phyloP scores from a whole-genome alignment of 2,329 filamentous ascomycete species.

The Stagonosporopsis chrysanthemi region DNA sequence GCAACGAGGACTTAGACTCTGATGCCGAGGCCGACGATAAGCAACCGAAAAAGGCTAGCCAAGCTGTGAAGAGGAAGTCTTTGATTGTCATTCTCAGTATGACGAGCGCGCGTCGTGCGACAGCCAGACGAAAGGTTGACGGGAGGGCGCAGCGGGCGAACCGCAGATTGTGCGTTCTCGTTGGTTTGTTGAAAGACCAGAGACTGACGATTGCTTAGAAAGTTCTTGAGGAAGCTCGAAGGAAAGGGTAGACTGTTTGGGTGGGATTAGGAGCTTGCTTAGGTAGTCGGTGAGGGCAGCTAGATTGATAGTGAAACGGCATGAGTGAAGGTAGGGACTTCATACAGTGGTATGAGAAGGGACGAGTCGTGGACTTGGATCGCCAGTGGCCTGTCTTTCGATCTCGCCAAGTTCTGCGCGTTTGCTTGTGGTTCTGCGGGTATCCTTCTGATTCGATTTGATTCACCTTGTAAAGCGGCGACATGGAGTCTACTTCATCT shows the following conservation, averaged over 20 bases:
- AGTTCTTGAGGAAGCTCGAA: constrained; percentile 2
- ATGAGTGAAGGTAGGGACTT: not conserved
- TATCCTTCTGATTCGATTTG: not conserved
- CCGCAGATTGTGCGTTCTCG: not conserved
- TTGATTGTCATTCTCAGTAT: not conserved
- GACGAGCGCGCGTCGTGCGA: not conserved
- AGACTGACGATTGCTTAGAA: not conserved
- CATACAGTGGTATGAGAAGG: not conserved
- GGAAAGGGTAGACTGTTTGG: not conserved
- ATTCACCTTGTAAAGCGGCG: not conserved
- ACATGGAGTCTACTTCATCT: not conserved
- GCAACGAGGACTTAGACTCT: not conserved
- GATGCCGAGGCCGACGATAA: not conserved
- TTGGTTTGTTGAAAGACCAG: not conserved
- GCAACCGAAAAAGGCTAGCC: not conserved
- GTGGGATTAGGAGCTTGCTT: constrained; percentile 1
- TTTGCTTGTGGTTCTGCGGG: constrained; percentile 7
- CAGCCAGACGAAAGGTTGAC: not conserved
- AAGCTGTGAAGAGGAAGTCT: not conserved
- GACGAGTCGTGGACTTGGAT: not conserved
- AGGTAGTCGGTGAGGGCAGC: not conserved
- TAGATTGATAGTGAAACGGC: not conserved
- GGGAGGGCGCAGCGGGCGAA: not conserved
- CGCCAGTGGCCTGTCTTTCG: not conserved
- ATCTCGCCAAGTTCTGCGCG: not conserved